Evolutionary conservation across 441 rosid species (phyloP), one percentile per base, ranked within the genome.

Genomic region (Bocquillonia castaneifolia): DNA sequence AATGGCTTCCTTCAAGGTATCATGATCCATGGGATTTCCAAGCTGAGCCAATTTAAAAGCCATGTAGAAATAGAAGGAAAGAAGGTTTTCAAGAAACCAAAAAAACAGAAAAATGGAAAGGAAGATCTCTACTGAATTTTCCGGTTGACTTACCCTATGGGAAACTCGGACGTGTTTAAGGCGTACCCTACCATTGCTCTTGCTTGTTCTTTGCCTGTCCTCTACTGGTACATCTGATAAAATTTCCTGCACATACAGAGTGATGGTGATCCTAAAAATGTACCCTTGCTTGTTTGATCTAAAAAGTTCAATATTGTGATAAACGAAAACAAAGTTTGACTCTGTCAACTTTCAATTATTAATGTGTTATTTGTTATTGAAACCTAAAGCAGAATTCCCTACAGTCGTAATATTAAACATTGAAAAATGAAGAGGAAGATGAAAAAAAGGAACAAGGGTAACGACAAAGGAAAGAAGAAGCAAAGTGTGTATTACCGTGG

Each of bases 11-110:
- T 88, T 81, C 48, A 94, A 73, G 17, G 90, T 82, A 51, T 91
- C 92, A 72, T 86, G 85, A 72, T 91, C 72, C 91, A 94, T 75
- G 52, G 97, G 95, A 80, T 88, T 94, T 71, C 99, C 97, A 72
- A 90, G 70, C 99, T 94, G 81, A 75, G 71, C 25, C 50, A 74
- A 60, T 69, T 37, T 25, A 52, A 67, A 69, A 44, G 71, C 60
- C n/a, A 57, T 61, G 47, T 70, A 55, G 42, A 28, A 52, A 69
- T 31, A 72, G 50, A 17, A 44, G 60, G 63, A 47, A 34, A 45
- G 66, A 67, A 10, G 65, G 40, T 44, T 51, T 61, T 34, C 31
- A 62, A 51, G 26, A 57, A 29, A 10, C 32, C 31, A 70, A 53
- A 45, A 62, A 12, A 18, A 22, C 23, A 47, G 56, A 47, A 31